These are phyloP conservation scores for Aureobasidium vineae DNA, from an alignment of 2,329 filamentous ascomycete species.

Conservation along the genomic window DNA sequence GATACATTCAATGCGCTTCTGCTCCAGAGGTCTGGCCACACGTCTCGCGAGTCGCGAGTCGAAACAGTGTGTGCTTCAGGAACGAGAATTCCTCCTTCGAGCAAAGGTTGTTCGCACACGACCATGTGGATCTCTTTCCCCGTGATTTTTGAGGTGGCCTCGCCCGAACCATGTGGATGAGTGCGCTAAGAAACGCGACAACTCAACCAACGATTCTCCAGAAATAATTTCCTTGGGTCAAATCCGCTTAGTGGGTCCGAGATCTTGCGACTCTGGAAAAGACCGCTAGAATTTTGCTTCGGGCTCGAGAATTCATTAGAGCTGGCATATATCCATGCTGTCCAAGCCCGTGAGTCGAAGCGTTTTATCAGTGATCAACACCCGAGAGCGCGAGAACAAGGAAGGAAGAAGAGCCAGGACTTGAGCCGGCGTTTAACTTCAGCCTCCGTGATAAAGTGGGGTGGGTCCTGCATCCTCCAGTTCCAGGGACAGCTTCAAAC, in stretches of 20 bases:
- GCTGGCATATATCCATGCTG: no score
- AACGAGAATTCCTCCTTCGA: background rate
- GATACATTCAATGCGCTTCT: background rate
- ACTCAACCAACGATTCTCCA: constrained; percentile 21
- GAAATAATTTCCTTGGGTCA: background rate
- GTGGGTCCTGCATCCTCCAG: constrained; percentile 22
- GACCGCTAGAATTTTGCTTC: background rate
- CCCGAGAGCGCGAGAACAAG: background rate
- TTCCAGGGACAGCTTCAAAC: constrained; percentile 6
- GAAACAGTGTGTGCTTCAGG: background rate
- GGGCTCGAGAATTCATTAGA: background rate
- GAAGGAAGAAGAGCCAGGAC: constrained; percentile 3
- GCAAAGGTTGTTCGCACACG: constrained; percentile 9
- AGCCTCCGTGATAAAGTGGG: background rate
- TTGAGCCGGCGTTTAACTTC: background rate
- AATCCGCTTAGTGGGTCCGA: background rate
- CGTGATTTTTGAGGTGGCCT: constrained; percentile 17
- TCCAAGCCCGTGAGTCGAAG: background rate
- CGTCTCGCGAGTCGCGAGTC: background rate
- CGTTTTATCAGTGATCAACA: background rate
- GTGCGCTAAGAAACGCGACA: constrained; percentile 13
- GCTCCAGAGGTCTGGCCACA: background rate
- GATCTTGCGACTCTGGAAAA: background rate
- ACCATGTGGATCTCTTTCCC: constrained; percentile 20
- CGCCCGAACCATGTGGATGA: constrained; percentile 21